phyloP scores from a whole-genome alignment of 805 yeast genomes.

The Ogataea nonfermentans region DNA sequence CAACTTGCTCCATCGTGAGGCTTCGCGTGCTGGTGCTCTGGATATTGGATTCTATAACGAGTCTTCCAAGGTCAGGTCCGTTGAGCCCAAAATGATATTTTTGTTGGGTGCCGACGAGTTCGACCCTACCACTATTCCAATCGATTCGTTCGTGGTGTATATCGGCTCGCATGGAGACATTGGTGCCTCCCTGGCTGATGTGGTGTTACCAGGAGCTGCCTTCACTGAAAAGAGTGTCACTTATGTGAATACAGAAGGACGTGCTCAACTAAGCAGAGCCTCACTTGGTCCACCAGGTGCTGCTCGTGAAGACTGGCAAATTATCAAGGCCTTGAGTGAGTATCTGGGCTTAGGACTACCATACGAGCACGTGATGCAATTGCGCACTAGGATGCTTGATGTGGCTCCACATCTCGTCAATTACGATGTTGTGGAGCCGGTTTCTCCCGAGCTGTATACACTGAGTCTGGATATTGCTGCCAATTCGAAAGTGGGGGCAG shows the following conservation, averaged over 20 bases:
- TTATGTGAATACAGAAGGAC: slow-evolving; percentile 86
- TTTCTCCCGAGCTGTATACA: slow-evolving; percentile 52
- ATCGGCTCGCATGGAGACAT: slow-evolving; percentile 91
- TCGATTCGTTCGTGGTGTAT: slow-evolving; percentile 83
- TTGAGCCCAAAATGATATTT: slow-evolving; percentile 71
- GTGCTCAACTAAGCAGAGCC: slow-evolving; percentile 81
- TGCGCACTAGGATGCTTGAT: slow-evolving; percentile 68
- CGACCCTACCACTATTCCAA: slow-evolving; percentile 64
- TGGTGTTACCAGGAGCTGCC: slow-evolving; percentile 82
- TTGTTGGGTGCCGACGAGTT: slow-evolving; percentile 84
- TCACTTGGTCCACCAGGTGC: slow-evolving; percentile 86
- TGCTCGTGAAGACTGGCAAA: slow-evolving; percentile 92
- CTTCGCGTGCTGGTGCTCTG: slow-evolving; percentile 83
- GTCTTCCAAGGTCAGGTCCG: slow-evolving; percentile 43
- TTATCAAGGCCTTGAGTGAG: slow-evolving; percentile 78
- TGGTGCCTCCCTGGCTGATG: slow-evolving; percentile 88
- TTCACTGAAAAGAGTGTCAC: slow-evolving; percentile 86
- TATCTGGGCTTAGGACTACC: slow-evolving; percentile 69
- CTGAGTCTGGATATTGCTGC: slow-evolving; percentile 51
- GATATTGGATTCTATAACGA: slow-evolving; percentile 73
- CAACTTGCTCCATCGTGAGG: slow-evolving; percentile 78
- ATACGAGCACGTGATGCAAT: slow-evolving; percentile 66
- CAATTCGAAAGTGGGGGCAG: slow-evolving; percentile 29
- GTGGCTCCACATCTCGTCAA: slow-evolving; percentile 78
- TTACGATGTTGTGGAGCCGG: slow-evolving; percentile 73